Base-by-base conservation (phyloP, 106 monocot genomes). In the Vanilla planifolia region DNA sequence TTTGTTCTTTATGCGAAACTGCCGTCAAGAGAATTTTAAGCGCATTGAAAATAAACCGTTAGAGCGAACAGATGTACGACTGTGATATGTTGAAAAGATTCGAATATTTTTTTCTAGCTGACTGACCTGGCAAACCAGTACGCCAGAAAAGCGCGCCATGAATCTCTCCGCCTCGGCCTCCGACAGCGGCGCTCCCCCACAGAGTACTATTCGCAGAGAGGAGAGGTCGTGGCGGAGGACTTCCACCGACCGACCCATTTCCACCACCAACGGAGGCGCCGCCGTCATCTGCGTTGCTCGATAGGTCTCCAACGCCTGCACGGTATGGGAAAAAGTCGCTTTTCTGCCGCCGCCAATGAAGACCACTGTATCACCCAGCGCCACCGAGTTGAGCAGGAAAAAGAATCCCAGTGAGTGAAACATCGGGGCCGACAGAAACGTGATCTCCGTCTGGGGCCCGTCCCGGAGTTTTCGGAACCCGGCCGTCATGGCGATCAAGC, bases 371-470 rank as follows among this genome's bases (percentile, higher is more conserved):
- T 73, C 67, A 17, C 82, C 93, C 11, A 77, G 11, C 15, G 73
- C 70, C 1, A 85, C 10, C 37, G 40, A 52, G 26, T 62, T 61
- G 13, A 94, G 29, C 19, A 32, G 22, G 34, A 71, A 35, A 50
- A 55, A 59, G 67, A 94, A 75, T 4, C 93, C 89, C 63, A 83
- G 30, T 16, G 79, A 75, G 62, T 94, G 93, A 55, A 89, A 85
- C 71, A 85, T 67, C 1, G 89, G 93, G 21, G 85, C 83, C 28
- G 69, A 15, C 14, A 85, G 50, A 14, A 94, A 48, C 22, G 40
- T 45, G 36, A 70, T 61, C 51, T 67, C 63, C 8, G 51, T 37
- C 26, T 23, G 8, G 4, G 0, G 19, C 21, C 8, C 9, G 17
- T 14, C 51, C 21, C 48, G 62, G 45, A 56, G 44, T 0, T 63